phyloP scores from a whole-genome alignment of 257 asterid genomes.

The Nicotiana noctiflora region DNA sequence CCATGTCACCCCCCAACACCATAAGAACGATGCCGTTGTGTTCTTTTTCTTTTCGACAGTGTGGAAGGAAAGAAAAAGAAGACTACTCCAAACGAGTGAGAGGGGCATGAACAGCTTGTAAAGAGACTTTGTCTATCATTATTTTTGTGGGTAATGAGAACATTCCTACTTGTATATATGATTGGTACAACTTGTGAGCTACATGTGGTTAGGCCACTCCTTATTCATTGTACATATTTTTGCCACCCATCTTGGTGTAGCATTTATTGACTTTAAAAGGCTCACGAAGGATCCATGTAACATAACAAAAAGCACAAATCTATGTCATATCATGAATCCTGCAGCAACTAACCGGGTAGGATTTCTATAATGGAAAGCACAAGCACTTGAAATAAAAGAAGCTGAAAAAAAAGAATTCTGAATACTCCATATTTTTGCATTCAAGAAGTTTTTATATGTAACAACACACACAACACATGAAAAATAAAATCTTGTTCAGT shows the following conservation, averaged over 20 bases:
- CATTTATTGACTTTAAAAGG: neutral
- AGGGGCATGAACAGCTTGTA: neutral
- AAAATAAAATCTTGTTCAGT: neutral
- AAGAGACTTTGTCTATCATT: neutral
- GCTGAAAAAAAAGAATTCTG: neutral
- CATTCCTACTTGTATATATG: too few relatives aligned
- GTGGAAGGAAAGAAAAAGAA: neutral
- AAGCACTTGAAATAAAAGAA: neutral
- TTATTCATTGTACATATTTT: neutral
- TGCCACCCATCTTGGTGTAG: too few relatives aligned
- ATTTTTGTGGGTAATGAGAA: too few relatives aligned
- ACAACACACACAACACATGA: neutral
- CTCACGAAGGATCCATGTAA: neutral
- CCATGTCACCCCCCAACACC: neutral
- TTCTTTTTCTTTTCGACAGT: neutral
- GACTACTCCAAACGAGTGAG: neutral
- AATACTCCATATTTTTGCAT: neutral
- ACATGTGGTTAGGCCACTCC: neutral
- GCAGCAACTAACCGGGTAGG: neutral
- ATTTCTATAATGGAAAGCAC: neutral
- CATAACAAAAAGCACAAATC: neutral
- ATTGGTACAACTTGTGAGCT: neutral
- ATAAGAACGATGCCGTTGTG: neutral
- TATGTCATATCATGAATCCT: neutral
- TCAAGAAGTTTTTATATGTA: neutral